These are phyloP conservation scores for Rhizophora mangle DNA, from an alignment of 345 rosid species.

Conservation along the genomic window DNA sequence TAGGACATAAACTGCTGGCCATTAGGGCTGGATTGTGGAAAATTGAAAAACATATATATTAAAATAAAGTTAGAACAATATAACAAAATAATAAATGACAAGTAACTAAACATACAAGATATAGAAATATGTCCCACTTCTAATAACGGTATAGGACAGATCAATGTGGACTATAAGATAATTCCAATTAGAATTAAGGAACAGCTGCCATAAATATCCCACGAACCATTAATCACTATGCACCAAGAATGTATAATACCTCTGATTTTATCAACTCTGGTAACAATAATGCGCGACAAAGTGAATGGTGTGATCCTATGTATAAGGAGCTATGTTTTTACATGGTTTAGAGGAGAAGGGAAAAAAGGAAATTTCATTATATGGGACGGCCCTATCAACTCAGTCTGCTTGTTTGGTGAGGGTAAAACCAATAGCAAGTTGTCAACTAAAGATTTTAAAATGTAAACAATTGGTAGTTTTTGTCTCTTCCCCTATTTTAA, in stretches of 20 bases:
- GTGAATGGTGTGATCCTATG: too few relatives aligned
- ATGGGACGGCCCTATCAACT: too few relatives aligned
- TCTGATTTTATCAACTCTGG: neutral
- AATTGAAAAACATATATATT: slow-evolving; percentile 19
- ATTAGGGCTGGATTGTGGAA: slow-evolving; percentile 53
- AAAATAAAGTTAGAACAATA: neutral
- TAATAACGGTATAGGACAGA: neutral
- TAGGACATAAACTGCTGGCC: slow-evolving; percentile 70
- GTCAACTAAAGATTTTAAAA: too few relatives aligned
- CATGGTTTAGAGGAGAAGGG: too few relatives aligned
- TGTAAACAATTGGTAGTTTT: too few relatives aligned
- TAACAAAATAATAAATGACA: neutral
- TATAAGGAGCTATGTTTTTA: too few relatives aligned
- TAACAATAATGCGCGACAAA: too few relatives aligned
- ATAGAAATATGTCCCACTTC: neutral
- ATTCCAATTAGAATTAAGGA: slow-evolving; percentile 1
- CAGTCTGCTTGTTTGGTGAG: too few relatives aligned
- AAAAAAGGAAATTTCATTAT: too few relatives aligned
- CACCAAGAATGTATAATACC: neutral
- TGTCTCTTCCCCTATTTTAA: too few relatives aligned
- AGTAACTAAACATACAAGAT: neutral
- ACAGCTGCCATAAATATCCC: neutral
- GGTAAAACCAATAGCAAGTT: too few relatives aligned
- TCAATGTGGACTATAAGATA: neutral
- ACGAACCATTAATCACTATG: neutral